Evolutionary conservation across 306 rosid genomes (phyloP).

Genomic region (Arachis hypogaea): DNA sequence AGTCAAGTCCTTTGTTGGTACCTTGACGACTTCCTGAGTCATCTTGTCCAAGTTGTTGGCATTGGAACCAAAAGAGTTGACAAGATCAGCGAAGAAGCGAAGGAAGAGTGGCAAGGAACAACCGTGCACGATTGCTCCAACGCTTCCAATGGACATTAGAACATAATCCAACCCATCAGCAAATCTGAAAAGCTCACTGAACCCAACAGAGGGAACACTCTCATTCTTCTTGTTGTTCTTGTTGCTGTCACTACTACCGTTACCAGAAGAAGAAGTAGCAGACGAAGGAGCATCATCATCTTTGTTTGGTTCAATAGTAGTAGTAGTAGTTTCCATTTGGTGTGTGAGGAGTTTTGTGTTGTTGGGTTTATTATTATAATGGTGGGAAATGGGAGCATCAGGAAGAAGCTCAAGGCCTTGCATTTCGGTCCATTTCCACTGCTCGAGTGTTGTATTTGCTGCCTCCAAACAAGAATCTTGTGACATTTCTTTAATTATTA

Average conservation of each 20-base stretch:
- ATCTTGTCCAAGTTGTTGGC: slow-evolving; percentile 79
- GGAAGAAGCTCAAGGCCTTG: slow-evolving; percentile 90
- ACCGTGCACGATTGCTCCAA: slow-evolving; percentile 92
- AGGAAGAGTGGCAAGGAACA: slow-evolving; percentile 92
- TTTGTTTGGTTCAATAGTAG: slow-evolving; percentile 42
- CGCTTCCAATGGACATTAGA: slow-evolving; percentile 81
- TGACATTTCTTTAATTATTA: slow-evolving; percentile 33
- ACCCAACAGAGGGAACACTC: slow-evolving; percentile 59
- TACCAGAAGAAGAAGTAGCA: not conserved
- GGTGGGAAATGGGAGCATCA: slow-evolving; percentile 44
- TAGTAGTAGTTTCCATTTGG: slow-evolving; percentile 14
- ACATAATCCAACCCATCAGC: slow-evolving; percentile 92
- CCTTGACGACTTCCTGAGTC: slow-evolving; percentile 93
- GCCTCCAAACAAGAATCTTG: slow-evolving; percentile 67
- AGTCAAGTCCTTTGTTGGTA: slow-evolving; percentile 8
- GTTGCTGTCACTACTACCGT: not conserved
- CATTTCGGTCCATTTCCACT: slow-evolving; percentile 99
- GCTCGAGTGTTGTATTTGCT: slow-evolving; percentile 79
- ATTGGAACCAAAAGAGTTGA: slow-evolving; percentile 91
- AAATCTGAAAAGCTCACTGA: slow-evolving; percentile 77
- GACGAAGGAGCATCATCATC: slow-evolving; percentile 31
- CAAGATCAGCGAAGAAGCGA: slow-evolving; percentile 98
- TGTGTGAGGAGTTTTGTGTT: not conserved
- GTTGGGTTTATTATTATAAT: slow-evolving; percentile 44
- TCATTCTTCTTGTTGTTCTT: slow-evolving; percentile 62